These are phyloP conservation scores for Nepenthes mirabilis DNA, from an alignment of 148 eudicot species.

Conservation along the genomic window DNA sequence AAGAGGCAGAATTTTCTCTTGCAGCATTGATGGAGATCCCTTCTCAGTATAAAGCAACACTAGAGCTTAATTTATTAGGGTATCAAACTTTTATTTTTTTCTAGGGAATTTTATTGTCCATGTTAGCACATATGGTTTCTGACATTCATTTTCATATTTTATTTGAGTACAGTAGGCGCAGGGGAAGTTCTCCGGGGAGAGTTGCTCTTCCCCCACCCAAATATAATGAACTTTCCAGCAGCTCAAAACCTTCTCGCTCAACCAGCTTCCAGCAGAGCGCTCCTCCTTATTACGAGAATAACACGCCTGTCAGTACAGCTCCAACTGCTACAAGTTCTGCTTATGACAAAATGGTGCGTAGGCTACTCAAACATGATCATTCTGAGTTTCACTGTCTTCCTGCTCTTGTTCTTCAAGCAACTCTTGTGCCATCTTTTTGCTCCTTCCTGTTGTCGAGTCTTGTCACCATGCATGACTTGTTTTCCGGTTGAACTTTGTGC, in stretches of 20 bases:
- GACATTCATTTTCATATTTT: conserved; percentile 7
- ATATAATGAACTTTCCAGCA: conserved; percentile 24
- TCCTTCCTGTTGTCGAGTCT: not conserved
- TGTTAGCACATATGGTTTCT: not conserved
- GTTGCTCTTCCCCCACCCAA: conserved; percentile 75
- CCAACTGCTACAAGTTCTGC: conserved; percentile 20
- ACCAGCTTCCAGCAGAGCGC: conserved; percentile 34
- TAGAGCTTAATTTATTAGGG: conserved; percentile 79
- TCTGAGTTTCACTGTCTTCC: not conserved
- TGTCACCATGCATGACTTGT: too few relatives aligned
- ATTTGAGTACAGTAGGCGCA: conserved; percentile 32
- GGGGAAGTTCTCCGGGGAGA: conserved; percentile 50
- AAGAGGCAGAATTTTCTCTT: conserved; percentile 88
- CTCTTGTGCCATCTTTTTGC: not conserved
- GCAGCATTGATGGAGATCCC: conserved; percentile 94
- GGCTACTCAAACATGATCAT: not conserved
- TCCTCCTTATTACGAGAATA: conserved; percentile 22
- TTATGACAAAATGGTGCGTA: conserved; percentile 33
- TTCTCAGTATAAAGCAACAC: conserved; percentile 78
- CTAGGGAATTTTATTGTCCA: not conserved
- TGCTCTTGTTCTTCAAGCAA: not conserved
- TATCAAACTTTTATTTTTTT: conserved; percentile 12
- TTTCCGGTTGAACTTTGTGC: too few relatives aligned
- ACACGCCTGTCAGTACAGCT: conserved; percentile 18
- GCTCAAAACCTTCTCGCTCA: conserved; percentile 31